phyloP scores from a whole-genome alignment of 1,284 basidiomycete species.

The Abortiporus biennis region DNA sequence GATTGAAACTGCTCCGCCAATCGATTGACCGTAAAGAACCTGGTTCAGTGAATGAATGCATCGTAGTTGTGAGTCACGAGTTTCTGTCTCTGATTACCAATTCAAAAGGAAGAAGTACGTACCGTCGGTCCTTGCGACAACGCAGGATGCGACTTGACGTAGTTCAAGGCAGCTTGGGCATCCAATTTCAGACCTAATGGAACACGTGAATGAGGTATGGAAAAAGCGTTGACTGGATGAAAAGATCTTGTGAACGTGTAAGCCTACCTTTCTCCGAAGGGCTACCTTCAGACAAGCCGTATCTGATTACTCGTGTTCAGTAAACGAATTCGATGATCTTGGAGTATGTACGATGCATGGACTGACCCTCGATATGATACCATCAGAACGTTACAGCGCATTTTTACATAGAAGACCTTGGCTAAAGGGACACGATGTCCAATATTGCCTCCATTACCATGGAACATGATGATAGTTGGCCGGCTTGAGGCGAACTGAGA shows the following conservation, averaged over 20 bases:
- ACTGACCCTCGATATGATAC: slow-evolving; percentile 78
- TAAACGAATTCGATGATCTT: background rate
- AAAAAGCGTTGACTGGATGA: background rate
- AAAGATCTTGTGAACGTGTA: background rate
- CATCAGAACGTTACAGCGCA: slow-evolving; percentile 88
- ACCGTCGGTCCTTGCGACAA: slow-evolving; percentile 70
- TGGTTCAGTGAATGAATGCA: slow-evolving; percentile 23
- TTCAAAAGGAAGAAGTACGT: slow-evolving; percentile 15
- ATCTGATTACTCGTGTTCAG: slow-evolving; percentile 38
- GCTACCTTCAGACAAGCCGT: slow-evolving; percentile 77
- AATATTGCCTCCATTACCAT: slow-evolving; percentile 82
- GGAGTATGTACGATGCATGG: background rate
- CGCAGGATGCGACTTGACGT: slow-evolving; percentile 61
- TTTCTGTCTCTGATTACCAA: too few species aligned
- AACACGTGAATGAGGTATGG: background rate
- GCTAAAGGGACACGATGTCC: slow-evolving; percentile 90
- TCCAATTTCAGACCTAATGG: slow-evolving; percentile 71
- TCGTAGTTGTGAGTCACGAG: background rate
- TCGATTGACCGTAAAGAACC: slow-evolving; percentile 90
- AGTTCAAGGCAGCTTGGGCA: slow-evolving; percentile 77
- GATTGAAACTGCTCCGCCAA: slow-evolving; percentile 93
- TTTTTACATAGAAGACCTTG: slow-evolving; percentile 75
- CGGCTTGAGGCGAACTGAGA: slow-evolving; percentile 54
- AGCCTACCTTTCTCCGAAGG: slow-evolving; percentile 76
- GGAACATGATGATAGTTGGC: slow-evolving; percentile 87